A percentile compares a stretch with the other conserved stretches of the same genome.
phyloP scores from a whole-genome alignment of 495 filamentous ascomycete genomes.

The Talaromyces trachyspermus region DNA sequence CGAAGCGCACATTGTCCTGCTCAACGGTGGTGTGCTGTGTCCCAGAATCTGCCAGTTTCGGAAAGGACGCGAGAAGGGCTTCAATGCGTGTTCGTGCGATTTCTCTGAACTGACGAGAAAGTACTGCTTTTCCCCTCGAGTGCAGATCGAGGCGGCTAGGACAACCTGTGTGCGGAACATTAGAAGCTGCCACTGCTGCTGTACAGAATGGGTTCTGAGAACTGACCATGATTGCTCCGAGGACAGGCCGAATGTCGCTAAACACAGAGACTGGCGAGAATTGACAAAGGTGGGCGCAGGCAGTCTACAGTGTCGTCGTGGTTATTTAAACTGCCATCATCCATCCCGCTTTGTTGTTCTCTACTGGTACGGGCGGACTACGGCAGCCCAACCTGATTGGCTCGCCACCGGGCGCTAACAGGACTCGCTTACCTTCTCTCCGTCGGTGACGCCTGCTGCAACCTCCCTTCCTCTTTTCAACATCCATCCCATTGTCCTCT shows the following conservation, averaged over 20 bases:
- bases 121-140: conserved; percentile 91
- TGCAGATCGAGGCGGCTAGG: conserved; percentile 97
- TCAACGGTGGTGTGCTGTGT: conserved; percentile 97
- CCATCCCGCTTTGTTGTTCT: conserved; percentile 34
- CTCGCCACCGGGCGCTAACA: conserved; percentile 6
- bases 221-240: conserved; percentile 19
- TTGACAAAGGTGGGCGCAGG: neutral
- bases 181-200: conserved; percentile 15
- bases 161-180: conserved; percentile 62
- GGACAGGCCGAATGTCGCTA: neutral
- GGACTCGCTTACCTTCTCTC: too few relatives aligned
- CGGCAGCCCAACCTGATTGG: neutral
- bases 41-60: conserved; percentile 88
- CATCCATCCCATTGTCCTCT: too few relatives aligned
- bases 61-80: conserved; percentile 90
- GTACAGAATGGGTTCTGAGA: conserved; percentile 5
- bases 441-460: too few relatives aligned
- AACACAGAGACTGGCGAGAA: neutral
- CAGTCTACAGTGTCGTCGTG: conserved; percentile 12
- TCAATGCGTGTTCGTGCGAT: conserved; percentile 94
- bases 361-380: conserved; percentile 11
- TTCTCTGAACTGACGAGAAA: conserved; percentile 93
- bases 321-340: conserved; percentile 12
- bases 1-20: conserved; percentile 98
- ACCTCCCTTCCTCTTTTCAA: conserved; percentile 30